Percentiles rank a stretch among this genome's conserved stretches.
Conservation (phyloP, 2,329 filamentous ascomycete genomes). For the Blastomyces gilchristii region DNA sequence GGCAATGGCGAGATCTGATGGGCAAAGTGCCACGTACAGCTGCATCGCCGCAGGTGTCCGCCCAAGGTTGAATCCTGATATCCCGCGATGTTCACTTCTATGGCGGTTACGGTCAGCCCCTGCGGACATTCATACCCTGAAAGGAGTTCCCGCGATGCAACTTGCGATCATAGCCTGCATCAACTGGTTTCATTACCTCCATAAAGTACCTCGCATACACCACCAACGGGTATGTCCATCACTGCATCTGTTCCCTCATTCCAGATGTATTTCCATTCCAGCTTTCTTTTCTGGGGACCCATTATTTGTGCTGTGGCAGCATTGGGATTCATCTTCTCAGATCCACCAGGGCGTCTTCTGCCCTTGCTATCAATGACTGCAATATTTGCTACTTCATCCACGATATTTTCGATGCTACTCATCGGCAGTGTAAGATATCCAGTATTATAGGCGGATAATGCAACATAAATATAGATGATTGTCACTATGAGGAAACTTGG, state of each 20-base stretch:
- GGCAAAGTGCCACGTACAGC: too few species aligned
- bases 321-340: conserved; percentile 33
- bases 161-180: too few species aligned
- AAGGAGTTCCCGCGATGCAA: too few species aligned
- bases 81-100: too few species aligned
- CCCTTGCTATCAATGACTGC: conserved; percentile 70
- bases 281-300: conserved; percentile 33
- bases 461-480: conserved; percentile 87
- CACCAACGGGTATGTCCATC: conserved; percentile 90
- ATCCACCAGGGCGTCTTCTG: conserved; percentile 39
- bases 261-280: conserved; percentile 77
- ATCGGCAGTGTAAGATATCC: conserved; percentile 77
- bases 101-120: too few species aligned
- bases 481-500: conserved; percentile 83
- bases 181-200: conserved; percentile 33
- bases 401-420: conserved; percentile 72
- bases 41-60: too few species aligned
- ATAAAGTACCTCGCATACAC: conserved; percentile 90
- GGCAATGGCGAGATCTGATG: too few species aligned
- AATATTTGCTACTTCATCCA: conserved; percentile 80
- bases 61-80: too few species aligned
- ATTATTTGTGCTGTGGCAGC: conserved; percentile 34
- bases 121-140: too few species aligned
- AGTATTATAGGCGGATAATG: conserved; percentile 81
- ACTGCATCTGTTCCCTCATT: conserved; percentile 90